Evolutionary conservation across 441 rosid genomes (phyloP).

Genomic region (Breynia disticha): DNA sequence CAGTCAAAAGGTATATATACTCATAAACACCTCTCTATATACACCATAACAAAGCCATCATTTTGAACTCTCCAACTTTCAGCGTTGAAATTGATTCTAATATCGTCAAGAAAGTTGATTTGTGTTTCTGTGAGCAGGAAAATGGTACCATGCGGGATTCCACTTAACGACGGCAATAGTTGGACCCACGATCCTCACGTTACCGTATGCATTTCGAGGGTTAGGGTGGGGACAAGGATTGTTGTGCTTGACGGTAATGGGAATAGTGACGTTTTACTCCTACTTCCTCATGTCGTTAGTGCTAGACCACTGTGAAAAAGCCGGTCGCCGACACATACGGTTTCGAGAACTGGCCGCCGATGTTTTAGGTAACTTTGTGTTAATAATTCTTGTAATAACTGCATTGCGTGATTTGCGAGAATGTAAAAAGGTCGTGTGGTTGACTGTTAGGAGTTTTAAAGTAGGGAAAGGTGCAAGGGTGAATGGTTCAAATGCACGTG

Average conservation of each 20-base stretch:
- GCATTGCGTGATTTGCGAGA: too few relatives aligned
- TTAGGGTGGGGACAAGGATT: constrained; percentile 74
- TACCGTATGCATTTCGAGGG: constrained; percentile 75
- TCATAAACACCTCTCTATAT: too few relatives aligned
- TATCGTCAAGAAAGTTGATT: too few relatives aligned
- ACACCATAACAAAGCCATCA: too few relatives aligned
- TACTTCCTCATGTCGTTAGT: constrained; percentile 83
- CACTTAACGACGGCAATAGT: constrained; percentile 97
- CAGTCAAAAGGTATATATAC: constrained; percentile 75
- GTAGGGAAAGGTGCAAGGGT: too few relatives aligned
- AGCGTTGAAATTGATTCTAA: too few relatives aligned
- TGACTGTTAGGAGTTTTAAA: too few relatives aligned
- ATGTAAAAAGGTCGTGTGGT: too few relatives aligned
- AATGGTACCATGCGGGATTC: constrained; percentile 96
- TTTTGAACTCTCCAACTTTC: too few relatives aligned
- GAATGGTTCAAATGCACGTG: too few relatives aligned
- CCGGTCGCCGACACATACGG: constrained; percentile 87
- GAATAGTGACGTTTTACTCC: constrained; percentile 76
- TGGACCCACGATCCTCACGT: constrained; percentile 75
- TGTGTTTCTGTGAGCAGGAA: constrained; percentile 26
- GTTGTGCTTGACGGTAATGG: constrained; percentile 72
- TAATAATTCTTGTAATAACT: too few relatives aligned
- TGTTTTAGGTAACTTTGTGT: constrained; percentile 45
- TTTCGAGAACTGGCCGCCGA: constrained; percentile 96
- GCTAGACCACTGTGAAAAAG: constrained; percentile 79